A percentile compares a stretch with the other conserved stretches of the same genome.
Conservation (phyloP, 129 eudicot species). For the Smallanthus sonchifolius region DNA sequence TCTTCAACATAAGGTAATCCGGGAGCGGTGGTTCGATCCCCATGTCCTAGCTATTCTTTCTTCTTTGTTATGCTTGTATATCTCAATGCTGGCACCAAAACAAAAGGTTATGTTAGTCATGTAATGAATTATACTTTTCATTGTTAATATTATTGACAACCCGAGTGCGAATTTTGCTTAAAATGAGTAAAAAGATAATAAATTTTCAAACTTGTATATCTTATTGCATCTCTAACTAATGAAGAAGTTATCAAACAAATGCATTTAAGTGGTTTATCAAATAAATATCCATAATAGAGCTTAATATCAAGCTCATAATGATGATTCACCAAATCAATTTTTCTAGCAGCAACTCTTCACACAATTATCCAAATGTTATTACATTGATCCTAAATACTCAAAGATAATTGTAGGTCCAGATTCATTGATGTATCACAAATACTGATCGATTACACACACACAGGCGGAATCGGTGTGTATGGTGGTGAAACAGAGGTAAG, state of each 20-base stretch:
- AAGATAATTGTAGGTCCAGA: too few species aligned
- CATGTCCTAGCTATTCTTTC: constrained; percentile 94
- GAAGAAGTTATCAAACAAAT: background rate
- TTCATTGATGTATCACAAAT: too few species aligned
- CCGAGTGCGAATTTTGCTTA: background rate
- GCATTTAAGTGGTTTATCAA: background rate
- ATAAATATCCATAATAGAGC: background rate
- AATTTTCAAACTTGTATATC: too few species aligned
- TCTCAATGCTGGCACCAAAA: constrained; percentile 54
- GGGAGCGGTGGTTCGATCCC: constrained; percentile 85
- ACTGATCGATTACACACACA: too few species aligned
- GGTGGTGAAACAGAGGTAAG: too few species aligned
- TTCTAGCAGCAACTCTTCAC: background rate
- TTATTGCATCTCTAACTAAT: too few species aligned
- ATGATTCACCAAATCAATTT: background rate
- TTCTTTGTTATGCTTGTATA: constrained; percentile 91
- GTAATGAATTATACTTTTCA: background rate
- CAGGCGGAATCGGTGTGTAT: too few species aligned
- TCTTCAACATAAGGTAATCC: constrained; percentile 92
- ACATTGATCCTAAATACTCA: background rate
- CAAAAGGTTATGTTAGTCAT: background rate
- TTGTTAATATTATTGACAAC: too few species aligned
- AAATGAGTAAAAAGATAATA: background rate
- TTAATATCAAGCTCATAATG: background rate
- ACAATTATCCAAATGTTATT: background rate